Conservation (phyloP, 2,329 filamentous ascomycete genomes). For the Plenodomus biglobosus region DNA sequence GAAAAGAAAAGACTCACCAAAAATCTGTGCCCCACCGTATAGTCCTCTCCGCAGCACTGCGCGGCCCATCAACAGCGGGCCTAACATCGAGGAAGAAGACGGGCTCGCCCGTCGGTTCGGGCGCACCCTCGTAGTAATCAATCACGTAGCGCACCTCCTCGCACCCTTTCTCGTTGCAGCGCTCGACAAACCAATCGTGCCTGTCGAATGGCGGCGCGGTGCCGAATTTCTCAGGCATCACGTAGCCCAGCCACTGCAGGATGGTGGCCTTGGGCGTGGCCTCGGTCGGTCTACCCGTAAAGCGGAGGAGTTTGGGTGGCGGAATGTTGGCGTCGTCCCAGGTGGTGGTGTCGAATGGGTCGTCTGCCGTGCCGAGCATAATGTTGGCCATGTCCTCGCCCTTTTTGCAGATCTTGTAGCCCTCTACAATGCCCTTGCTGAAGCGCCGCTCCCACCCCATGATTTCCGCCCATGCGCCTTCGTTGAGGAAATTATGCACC, state of each 20-base stretch:
- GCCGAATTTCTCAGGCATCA: constrained; percentile 77
- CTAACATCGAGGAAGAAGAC: constrained; percentile 96
- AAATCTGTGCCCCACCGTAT: constrained; percentile 90
- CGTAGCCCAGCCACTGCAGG: constrained; percentile 73
- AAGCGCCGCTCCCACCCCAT: constrained; percentile 92
- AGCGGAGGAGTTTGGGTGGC: constrained; percentile 76
- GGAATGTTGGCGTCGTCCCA: constrained; percentile 41
- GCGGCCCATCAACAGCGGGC: constrained; percentile 80
- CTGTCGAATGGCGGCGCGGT: constrained; percentile 89
- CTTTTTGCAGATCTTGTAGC: constrained; percentile 71
- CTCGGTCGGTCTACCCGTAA: constrained; percentile 86
- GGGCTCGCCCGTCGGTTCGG: constrained; percentile 82
- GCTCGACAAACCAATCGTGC: constrained; percentile 93
- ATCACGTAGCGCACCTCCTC: constrained; percentile 92
- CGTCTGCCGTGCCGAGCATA: constrained; percentile 47
- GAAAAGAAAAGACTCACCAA: constrained; percentile 55
- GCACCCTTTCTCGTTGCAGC: constrained; percentile 65
- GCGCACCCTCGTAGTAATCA: constrained; percentile 87
- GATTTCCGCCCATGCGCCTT: constrained; percentile 96
- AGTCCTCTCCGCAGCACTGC: constrained; percentile 75
- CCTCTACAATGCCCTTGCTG: constrained; percentile 67
- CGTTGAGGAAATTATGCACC: constrained; percentile 97
- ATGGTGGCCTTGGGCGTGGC: constrained; percentile 89
- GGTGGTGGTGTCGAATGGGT: constrained; percentile 38
- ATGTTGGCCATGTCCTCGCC: constrained; percentile 70